phyloP scores from a whole-genome alignment of 1,284 basidiomycete species.

The Earliella scabrosa region DNA sequence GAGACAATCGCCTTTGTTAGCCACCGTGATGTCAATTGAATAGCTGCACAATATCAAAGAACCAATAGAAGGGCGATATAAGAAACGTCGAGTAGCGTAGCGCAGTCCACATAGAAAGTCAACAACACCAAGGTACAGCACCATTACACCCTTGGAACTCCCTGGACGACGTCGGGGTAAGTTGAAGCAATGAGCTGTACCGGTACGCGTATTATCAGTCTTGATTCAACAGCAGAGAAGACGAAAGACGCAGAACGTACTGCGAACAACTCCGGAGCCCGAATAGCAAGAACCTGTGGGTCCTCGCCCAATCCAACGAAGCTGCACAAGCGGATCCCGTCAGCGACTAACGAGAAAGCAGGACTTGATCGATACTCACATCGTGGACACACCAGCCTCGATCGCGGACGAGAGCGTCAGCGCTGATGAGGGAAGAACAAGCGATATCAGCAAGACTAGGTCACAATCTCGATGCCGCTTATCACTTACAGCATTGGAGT shows the following conservation, averaged over 20 bases:
- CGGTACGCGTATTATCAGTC: not conserved
- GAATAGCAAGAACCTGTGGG: conserved; percentile 73
- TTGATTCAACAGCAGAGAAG: too few relatives aligned
- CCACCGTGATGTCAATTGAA: too few relatives aligned
- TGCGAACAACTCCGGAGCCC: conserved; percentile 74
- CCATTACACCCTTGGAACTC: conserved; percentile 45
- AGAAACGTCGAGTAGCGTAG: too few relatives aligned
- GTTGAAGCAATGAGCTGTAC: conserved; percentile 61
- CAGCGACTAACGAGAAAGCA: conserved; percentile 1
- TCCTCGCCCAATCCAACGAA: conserved; percentile 87
- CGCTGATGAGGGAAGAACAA: conserved; percentile 41
- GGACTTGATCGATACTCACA: too few relatives aligned
- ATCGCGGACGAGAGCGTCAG: conserved; percentile 72
- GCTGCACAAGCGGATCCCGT: conserved; percentile 37
- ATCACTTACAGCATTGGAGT: conserved; percentile 64
- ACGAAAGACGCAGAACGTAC: conserved; percentile 40
- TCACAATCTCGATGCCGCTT: not conserved
- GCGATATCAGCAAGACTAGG: too few relatives aligned
- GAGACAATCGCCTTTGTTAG: too few relatives aligned
- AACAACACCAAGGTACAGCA: too few relatives aligned
- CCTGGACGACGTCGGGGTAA: conserved; percentile 63
- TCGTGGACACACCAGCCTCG: conserved; percentile 84
- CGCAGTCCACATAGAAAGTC: too few relatives aligned
- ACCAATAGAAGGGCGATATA: too few relatives aligned
- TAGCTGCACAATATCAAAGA: too few relatives aligned